Conservation (phyloP, 441 rosid genomes). For the Euphorbia schlechtendalii region DNA sequence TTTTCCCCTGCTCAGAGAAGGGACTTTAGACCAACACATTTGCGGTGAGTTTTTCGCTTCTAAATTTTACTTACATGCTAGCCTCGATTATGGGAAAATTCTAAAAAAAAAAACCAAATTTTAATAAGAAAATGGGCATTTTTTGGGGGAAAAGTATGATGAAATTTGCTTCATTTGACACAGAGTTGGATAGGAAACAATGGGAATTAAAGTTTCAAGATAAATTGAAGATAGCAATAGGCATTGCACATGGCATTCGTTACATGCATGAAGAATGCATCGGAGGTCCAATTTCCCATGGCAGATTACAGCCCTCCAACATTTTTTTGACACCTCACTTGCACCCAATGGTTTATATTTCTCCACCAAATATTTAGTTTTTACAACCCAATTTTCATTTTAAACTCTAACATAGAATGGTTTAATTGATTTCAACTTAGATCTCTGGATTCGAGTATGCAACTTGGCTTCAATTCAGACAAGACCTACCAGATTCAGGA, state of each 20-base stretch:
- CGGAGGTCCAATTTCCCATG: conserved; percentile 28
- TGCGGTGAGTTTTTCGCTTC: conserved; percentile 20
- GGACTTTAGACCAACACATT: conserved; percentile 12
- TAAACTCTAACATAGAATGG: background rate
- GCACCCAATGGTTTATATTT: conserved; percentile 30
- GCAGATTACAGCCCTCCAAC: conserved; percentile 24
- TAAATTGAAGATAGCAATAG: conserved; percentile 30
- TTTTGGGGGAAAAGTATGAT: background rate
- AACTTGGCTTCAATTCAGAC: conserved; percentile 26
- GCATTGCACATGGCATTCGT: conserved; percentile 27
- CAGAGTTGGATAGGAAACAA: conserved; percentile 17
- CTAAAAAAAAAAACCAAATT: too few species aligned
- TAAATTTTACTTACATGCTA: too few species aligned
- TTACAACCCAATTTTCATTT: background rate
- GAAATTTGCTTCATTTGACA: too few species aligned
- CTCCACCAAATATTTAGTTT: background rate
- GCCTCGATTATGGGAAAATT: too few species aligned
- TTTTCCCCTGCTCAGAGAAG: conserved; percentile 14
- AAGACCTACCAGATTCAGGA: conserved; percentile 9
- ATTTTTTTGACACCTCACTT: conserved; percentile 23
- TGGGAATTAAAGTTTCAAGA: conserved; percentile 23
- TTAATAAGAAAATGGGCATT: too few species aligned
- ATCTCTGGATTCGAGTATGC: conserved; percentile 34
- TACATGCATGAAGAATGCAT: conserved; percentile 40
- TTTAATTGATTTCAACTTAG: conserved; percentile 16